Evolutionary conservation across 2,329 filamentous ascomycete genomes (phyloP).

Genomic region (Trichoderma sp.): DNA sequence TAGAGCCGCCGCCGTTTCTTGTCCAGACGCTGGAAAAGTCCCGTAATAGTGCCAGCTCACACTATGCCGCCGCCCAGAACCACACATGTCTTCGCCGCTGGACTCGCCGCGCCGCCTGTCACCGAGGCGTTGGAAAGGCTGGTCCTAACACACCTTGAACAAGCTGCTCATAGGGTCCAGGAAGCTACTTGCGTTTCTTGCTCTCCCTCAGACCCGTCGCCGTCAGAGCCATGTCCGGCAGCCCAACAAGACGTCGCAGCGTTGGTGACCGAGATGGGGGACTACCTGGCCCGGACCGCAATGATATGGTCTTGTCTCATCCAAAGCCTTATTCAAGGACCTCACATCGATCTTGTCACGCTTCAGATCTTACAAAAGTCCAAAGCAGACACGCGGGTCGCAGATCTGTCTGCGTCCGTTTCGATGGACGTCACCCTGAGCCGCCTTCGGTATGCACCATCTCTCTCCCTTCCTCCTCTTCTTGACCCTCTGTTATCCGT

Average conservation of each 20-base stretch:
- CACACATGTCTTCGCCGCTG: slow-evolving; percentile 26
- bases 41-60: slow-evolving; percentile 14
- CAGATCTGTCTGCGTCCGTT: slow-evolving; percentile 38
- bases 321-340: slow-evolving; percentile 40
- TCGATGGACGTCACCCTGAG: slow-evolving; percentile 40
- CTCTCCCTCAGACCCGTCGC: slow-evolving; percentile 7
- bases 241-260: slow-evolving; percentile 33
- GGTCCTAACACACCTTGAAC: slow-evolving; percentile 37
- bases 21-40: background rate
- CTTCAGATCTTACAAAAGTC: slow-evolving; percentile 38
- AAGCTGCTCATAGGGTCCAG: slow-evolving; percentile 34
- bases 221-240: slow-evolving; percentile 27
- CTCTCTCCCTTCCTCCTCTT: background rate
- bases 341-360: slow-evolving; percentile 39
- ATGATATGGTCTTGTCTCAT: slow-evolving; percentile 41
- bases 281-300: slow-evolving; percentile 43
- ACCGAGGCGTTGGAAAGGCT: slow-evolving; percentile 35
- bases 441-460: slow-evolving; percentile 40
- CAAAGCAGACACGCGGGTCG: slow-evolving; percentile 33
- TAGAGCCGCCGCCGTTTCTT: slow-evolving; percentile 5
- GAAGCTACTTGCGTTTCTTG: slow-evolving; percentile 26
- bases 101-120: slow-evolving; percentile 22
- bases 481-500: background rate
- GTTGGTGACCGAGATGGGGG: slow-evolving; percentile 42
- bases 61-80: slow-evolving; percentile 11